Evolutionary conservation across 164 flowering plant species (phyloP).

Genomic region (Annona squamosa): DNA sequence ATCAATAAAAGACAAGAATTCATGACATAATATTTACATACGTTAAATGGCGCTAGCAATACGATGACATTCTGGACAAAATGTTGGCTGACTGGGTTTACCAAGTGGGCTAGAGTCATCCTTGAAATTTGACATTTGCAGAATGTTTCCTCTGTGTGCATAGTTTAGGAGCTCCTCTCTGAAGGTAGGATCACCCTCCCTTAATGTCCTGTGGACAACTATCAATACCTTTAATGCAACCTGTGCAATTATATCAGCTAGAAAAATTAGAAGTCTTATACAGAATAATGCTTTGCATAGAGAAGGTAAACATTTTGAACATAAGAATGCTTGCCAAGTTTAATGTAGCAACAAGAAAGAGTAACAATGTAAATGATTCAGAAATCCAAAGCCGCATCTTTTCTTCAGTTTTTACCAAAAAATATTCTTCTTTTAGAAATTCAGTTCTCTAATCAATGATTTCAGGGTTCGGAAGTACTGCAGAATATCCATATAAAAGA

Average conservation of each 20-base stretch:
- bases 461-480: not conserved
- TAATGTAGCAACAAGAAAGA: not conserved
- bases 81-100: conserved; percentile 13
- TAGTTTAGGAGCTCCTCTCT: conserved; percentile 78
- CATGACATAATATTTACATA: not conserved
- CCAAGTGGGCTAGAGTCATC: conserved; percentile 96
- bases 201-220: conserved; percentile 84
- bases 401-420: too few species aligned
- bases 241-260: conserved; percentile 27
- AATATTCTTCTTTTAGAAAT: not conserved
- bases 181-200: conserved; percentile 98
- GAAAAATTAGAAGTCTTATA: not conserved
- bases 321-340: not conserved
- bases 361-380: not conserved
- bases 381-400: too few species aligned
- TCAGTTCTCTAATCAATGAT: not conserved
- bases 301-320: too few species aligned
- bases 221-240: conserved; percentile 90
- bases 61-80: not conserved
- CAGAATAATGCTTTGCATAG: too few species aligned
- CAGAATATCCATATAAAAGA: not conserved
- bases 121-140: conserved; percentile 86
- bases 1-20: not conserved
- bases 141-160: conserved; percentile 57
- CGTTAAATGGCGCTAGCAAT: not conserved